Conservation (phyloP, 2,329 filamentous ascomycete genomes). For the Fusarium subtropicale region DNA sequence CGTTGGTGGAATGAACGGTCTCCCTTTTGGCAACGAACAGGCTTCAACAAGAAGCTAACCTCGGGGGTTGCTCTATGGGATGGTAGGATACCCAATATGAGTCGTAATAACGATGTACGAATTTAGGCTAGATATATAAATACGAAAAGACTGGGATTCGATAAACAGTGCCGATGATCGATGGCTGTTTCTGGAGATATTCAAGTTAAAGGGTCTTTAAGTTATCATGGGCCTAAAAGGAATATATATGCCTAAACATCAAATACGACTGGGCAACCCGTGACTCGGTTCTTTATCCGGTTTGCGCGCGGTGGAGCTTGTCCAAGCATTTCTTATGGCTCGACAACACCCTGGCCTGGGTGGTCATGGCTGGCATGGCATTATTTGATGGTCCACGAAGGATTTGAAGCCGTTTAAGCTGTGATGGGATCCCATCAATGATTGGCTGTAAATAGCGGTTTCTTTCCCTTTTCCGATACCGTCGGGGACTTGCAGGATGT, state of each 20-base stretch:
- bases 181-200: slow-evolving; percentile 14
- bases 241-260: background rate
- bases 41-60: slow-evolving; percentile 17
- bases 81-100: slow-evolving; percentile 38
- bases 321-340: background rate
- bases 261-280: background rate
- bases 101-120: slow-evolving; percentile 36
- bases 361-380: background rate
- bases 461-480: background rate
- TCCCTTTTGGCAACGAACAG: slow-evolving; percentile 20
- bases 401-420: background rate
- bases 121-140: slow-evolving; percentile 16
- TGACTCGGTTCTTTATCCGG: background rate
- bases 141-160: slow-evolving; percentile 1
- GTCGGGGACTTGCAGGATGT: background rate
- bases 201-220: background rate
- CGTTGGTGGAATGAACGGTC: slow-evolving; percentile 36
- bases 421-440: background rate
- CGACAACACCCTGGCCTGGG: background rate
- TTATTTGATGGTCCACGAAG: background rate
- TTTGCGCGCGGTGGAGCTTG: background rate
- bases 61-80: slow-evolving; percentile 17
- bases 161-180: slow-evolving; percentile 19
- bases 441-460: background rate
- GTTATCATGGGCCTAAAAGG: background rate